These are phyloP conservation scores for Sanghuangporus sanghuang DNA, from an alignment of 1,284 basidiomycete genomes.

Conservation along the genomic window DNA sequence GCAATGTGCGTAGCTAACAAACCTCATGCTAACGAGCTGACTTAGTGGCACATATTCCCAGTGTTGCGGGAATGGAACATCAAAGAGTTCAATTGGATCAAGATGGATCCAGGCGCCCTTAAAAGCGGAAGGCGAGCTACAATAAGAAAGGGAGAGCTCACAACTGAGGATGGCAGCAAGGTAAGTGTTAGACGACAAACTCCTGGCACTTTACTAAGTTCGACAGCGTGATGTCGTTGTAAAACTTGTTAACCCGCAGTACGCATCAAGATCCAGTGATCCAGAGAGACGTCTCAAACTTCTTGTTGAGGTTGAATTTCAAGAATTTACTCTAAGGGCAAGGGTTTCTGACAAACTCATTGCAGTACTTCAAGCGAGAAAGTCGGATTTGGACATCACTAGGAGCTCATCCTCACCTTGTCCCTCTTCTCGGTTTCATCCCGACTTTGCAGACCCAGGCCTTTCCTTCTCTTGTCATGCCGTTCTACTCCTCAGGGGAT, in stretches of 20 bases:
- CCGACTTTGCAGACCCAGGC: not conserved
- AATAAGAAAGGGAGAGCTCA: too few relatives aligned
- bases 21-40: too few relatives aligned
- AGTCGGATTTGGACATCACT: not conserved
- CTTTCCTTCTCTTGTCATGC: not conserved
- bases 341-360: not conserved
- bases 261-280: not conserved
- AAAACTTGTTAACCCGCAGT: not conserved
- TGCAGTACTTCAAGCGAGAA: not conserved
- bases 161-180: too few relatives aligned
- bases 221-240: not conserved
- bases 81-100: too few relatives aligned
- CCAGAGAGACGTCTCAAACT: not conserved
- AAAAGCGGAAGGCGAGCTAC: too few relatives aligned
- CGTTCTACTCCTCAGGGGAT: not conserved
- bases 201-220: not conserved
- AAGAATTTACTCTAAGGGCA: not conserved
- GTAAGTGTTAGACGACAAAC: too few relatives aligned
- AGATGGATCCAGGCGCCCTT: too few relatives aligned
- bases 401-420: not conserved
- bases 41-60: too few relatives aligned
- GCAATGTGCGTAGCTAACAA: too few relatives aligned
- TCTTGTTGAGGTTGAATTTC: not conserved
- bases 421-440: not conserved
- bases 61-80: too few relatives aligned